Evolutionary conservation across 2,329 filamentous ascomycete species (phyloP).

Genomic region (Cordyceps javanica): DNA sequence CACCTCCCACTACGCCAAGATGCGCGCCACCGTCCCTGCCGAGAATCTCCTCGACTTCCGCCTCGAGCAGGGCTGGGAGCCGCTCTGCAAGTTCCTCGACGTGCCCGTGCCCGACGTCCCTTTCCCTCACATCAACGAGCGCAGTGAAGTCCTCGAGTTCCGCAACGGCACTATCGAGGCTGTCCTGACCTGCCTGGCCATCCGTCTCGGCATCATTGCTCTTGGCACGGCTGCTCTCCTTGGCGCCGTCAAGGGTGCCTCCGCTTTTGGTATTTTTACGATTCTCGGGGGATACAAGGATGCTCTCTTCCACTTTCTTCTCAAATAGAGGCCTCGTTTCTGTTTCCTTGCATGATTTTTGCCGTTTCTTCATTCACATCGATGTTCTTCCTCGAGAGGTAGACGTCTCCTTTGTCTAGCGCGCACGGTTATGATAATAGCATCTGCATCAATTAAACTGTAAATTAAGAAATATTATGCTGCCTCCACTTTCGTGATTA

Average conservation of each 20-base stretch:
- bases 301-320: not conserved
- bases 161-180: constrained; percentile 10
- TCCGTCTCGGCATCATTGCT: constrained; percentile 4
- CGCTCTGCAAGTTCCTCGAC: constrained; percentile 28
- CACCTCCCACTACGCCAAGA: constrained; percentile 10
- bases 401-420: not conserved
- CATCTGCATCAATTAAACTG: constrained; percentile 5
- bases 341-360: not conserved
- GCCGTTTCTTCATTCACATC: not conserved
- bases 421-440: constrained; percentile 2
- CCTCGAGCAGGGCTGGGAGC: constrained; percentile 29
- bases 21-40: constrained; percentile 26
- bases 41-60: constrained; percentile 30
- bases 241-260: constrained; percentile 1
- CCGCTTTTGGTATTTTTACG: not conserved
- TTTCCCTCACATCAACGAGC: constrained; percentile 29
- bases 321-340: not conserved
- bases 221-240: not conserved
- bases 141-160: constrained; percentile 6
- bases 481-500: not conserved
- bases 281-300: constrained; percentile 3
- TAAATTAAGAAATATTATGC: not conserved
- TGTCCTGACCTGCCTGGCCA: constrained; percentile 6
- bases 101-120: constrained; percentile 27
- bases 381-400: not conserved